Evolutionary conservation across 1,284 basidiomycete species (phyloP), one percentile per base, ranked within the genome.

Genomic region (Rhodotorula sp.): DNA sequence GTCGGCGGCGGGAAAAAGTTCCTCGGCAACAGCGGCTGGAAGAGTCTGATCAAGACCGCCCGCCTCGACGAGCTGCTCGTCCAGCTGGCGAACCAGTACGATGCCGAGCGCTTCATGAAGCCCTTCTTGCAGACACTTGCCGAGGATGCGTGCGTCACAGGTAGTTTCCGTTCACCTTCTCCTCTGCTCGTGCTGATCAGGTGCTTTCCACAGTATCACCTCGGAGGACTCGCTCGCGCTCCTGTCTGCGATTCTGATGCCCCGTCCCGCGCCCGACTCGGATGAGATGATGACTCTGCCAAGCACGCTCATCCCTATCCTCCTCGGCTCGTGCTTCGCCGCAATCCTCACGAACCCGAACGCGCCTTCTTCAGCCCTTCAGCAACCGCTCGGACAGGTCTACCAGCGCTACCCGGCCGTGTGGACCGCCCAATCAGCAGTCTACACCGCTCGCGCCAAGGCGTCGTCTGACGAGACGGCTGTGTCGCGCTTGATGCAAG

Each of bases 341-440:
- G 49, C 68, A 12, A 48, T 74, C 52, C 31, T 64, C 52, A 8
- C 51, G 34, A 58, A 58, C 31, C 58, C 70, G 2, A 21, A 58
- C 4, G 57, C 64, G 3, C 60, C 70, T n/a, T 64, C 71, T 5
- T 47, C 63, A 7, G 63, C 61, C 18, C 67, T 76, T 2, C 65
- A 69, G 54, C 68, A 69, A 31, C 69, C 68, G 6, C 69, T 77
- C 23, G 57, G 62, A 10, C 65, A 75, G 18, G 57, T 77, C 34
- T 75, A 77, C 67, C 75, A 77, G 59, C 71, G 75, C 46, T 75
- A 70, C 62, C 73, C 73, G 16, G 18, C 47, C 15, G 65, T 75
- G 26, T 77, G 73, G 73, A 64, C 69, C 0, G n/a, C 64, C 1
- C 58, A 65, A 49, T 70, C 66, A 21, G 58, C 57, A 39, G 52